These are phyloP conservation scores for Mycothermus thermophilus DNA, from an alignment of 495 filamentous ascomycete genomes.

Conservation along the genomic window DNA sequence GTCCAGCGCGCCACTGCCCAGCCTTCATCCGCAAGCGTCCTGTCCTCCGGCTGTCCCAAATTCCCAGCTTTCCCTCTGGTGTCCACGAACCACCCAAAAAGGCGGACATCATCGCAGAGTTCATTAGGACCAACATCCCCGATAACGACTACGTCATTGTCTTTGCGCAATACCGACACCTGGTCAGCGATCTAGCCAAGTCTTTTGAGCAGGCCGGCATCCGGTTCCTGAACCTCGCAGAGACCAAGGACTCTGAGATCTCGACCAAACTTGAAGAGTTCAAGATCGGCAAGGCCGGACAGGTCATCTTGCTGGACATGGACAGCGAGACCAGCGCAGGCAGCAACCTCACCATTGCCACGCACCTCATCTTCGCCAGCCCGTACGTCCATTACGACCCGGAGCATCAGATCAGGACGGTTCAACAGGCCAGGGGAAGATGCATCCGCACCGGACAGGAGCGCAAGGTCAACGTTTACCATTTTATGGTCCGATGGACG, in stretches of 20 bases:
- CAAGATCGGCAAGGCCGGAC: conserved; percentile 14
- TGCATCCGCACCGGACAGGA: conserved; percentile 52
- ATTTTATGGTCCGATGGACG: conserved; percentile 48
- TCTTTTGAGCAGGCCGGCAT: conserved; percentile 10
- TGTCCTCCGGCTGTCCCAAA: conserved; percentile 5
- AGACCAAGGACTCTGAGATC: not conserved
- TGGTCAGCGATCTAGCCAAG: conserved; percentile 10
- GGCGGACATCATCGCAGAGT: conserved; percentile 11
- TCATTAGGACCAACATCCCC: conserved; percentile 9
- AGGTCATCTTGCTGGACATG: conserved; percentile 54
- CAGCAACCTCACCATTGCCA: conserved; percentile 57
- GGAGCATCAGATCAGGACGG: conserved; percentile 42
- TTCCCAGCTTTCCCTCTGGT: not conserved
- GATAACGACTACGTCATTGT: conserved; percentile 16
- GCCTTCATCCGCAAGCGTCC: conserved; percentile 4
- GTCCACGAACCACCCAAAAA: conserved; percentile 9
- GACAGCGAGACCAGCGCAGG: conserved; percentile 53
- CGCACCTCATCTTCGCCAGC: conserved; percentile 62
- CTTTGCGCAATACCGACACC: conserved; percentile 22
- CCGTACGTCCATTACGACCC: conserved; percentile 41
- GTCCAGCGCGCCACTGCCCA: conserved; percentile 5
- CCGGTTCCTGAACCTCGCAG: conserved; percentile 5
- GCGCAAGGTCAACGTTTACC: conserved; percentile 55
- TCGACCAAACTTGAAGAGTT: conserved; percentile 12
- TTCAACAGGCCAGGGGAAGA: conserved; percentile 62